phyloP scores from a whole-genome alignment of 768 basidiomycete genomes.

The Leccinum variicolor region DNA sequence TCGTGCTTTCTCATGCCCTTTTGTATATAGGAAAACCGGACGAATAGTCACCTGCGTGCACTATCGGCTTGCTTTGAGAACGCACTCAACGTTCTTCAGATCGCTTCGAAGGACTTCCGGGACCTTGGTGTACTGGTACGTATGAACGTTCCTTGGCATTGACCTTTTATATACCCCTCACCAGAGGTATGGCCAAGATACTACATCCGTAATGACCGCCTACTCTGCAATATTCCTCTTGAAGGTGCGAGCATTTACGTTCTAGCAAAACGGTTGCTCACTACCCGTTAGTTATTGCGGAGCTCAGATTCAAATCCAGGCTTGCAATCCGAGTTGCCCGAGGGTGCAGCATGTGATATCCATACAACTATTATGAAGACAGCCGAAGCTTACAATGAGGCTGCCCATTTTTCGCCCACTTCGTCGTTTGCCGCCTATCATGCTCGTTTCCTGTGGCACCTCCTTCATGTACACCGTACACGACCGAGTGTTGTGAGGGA shows the following conservation, averaged over 20 bases:
- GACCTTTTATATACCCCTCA: not conserved
- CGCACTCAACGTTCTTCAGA: slow-evolving; percentile 65
- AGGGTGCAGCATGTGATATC: slow-evolving; percentile 61
- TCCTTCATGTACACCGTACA: slow-evolving; percentile 60
- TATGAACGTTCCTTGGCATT: slow-evolving; percentile 32
- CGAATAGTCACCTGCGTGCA: slow-evolving; percentile 63
- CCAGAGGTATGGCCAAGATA: slow-evolving; percentile 83
- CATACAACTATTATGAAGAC: slow-evolving; percentile 62
- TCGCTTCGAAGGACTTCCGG: slow-evolving; percentile 72
- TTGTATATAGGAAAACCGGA: slow-evolving; percentile 47
- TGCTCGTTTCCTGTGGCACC: slow-evolving; percentile 70
- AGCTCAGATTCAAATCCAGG: slow-evolving; percentile 55
- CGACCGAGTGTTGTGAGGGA: slow-evolving; percentile 40
- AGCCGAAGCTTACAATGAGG: slow-evolving; percentile 76
- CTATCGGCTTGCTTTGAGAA: slow-evolving; percentile 71
- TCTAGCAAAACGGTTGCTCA: slow-evolving; percentile 1
- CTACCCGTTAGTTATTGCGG: slow-evolving; percentile 56
- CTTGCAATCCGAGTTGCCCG: slow-evolving; percentile 56
- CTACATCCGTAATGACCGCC: slow-evolving; percentile 81
- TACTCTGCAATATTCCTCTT: slow-evolving; percentile 81
- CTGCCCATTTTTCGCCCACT: slow-evolving; percentile 56
- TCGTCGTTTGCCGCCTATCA: slow-evolving; percentile 72
- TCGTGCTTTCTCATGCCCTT: not conserved
- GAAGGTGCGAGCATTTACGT: slow-evolving; percentile 45
- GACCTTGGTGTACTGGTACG: slow-evolving; percentile 71